Base-by-base conservation (phyloP, 306 rosid genomes). In the Trifolium fragiferum region DNA sequence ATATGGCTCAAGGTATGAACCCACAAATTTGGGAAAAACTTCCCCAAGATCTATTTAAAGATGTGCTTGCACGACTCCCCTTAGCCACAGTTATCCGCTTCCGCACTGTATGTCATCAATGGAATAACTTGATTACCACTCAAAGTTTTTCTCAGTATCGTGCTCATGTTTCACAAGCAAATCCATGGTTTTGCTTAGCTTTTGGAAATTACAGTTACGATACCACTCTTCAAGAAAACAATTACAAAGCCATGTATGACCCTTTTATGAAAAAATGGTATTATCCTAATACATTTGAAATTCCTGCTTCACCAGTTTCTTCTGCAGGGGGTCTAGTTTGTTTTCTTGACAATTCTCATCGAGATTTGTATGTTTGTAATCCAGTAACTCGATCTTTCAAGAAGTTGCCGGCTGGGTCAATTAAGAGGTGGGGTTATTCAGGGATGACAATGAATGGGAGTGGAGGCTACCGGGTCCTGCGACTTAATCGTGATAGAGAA, bases 321-420 rank as follows among this genome's bases (percentile, higher is more conserved):
- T 93, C 97, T 71, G 96, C 92, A 6, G 98, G 98, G 96, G 98
- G 51, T 50, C 84, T 91, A 37, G 91, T 93, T 20, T 93, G 97
- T 81, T 85, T 87, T 68, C 86, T 78, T 57, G 93, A 87, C 77
- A 64, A 78, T 46, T 76, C 81, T 66, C 84, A 83, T 74, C 81
- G 81, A 76, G 85, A 88, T 73, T 84, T 91, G 80, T 89, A 76
- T 69, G 87, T 91, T n/a, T 89, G 93, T 83, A 93, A 93, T 59
- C 98, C 98, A 19, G 74, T 93, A 74, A 91, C 84, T 78, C 90
- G 77, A 84, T 89, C 97, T 41, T 82, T 85, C 70, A 90, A 83
- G 81, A 90, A 89, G 88, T 80, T 93, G 86, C 96, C 98, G 0
- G 80, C 89, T 79, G 64, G 89, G 59, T 85, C 90, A 30, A 86